A percentile compares a stretch with the other conserved stretches of the same genome.
phyloP scores from a whole-genome alignment of 495 filamentous ascomycete genomes.

The Neurospora sp. region DNA sequence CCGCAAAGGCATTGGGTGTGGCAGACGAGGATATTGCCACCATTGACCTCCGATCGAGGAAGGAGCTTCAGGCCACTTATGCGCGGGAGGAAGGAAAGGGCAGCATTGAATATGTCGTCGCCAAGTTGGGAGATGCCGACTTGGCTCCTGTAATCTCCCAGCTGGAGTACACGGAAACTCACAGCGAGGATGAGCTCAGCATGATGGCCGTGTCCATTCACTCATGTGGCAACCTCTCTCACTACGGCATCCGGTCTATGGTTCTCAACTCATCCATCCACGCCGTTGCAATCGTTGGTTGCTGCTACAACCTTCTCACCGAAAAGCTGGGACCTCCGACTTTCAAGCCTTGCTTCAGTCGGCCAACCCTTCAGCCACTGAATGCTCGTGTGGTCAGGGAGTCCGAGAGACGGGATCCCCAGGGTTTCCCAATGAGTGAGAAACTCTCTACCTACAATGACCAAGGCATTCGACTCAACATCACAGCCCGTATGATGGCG shows the following conservation, averaged over 20 bases:
- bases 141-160: slow-evolving; percentile 44
- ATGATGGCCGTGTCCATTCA: slow-evolving; percentile 91
- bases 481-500: slow-evolving; percentile 94
- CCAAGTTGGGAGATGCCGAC: slow-evolving; percentile 48
- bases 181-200: slow-evolving; percentile 29
- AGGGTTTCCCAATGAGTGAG: slow-evolving; percentile 89
- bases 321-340: slow-evolving; percentile 81
- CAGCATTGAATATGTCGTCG: slow-evolving; percentile 58
- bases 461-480: slow-evolving; percentile 72
- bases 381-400: slow-evolving; percentile 37
- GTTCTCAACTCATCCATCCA: slow-evolving; percentile 71
- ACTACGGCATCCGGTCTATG: slow-evolving; percentile 83
- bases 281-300: slow-evolving; percentile 88
- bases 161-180: slow-evolving; percentile 20
- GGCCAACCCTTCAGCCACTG: slow-evolving; percentile 52
- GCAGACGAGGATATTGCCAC: slow-evolving; percentile 23
- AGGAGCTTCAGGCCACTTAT: slow-evolving; percentile 36
- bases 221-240: slow-evolving; percentile 93
- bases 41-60: slow-evolving; percentile 38
- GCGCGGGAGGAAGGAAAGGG: slow-evolving; percentile 45
- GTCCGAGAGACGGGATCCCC: slow-evolving; percentile 60
- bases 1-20: slow-evolving; percentile 24
- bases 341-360: slow-evolving; percentile 60
- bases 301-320: slow-evolving; percentile 94
- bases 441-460: slow-evolving; percentile 51